Conservation (phyloP, 176 grass and related monocot genomes). For the Lolium perenne region DNA sequence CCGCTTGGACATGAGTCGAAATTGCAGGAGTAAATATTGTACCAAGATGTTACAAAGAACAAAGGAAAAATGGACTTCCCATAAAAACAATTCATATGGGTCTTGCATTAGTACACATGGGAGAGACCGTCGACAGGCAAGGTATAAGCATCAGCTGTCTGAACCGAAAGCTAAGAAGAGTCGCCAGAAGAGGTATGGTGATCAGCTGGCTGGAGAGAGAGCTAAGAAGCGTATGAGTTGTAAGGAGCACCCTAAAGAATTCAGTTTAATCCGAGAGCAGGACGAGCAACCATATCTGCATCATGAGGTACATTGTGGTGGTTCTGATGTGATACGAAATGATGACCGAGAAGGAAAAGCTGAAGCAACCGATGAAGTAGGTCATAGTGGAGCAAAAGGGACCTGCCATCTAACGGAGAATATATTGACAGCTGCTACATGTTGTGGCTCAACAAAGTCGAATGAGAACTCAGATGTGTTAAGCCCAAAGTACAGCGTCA, state of each 20-base stretch:
- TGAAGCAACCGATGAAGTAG: conserved; percentile 11
- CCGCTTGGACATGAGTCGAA: not conserved
- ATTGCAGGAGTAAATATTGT: conserved; percentile 25
- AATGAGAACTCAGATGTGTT: conserved; percentile 32
- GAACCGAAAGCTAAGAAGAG: conserved; percentile 7
- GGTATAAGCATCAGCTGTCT: conserved; percentile 25
- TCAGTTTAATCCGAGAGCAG: not conserved
- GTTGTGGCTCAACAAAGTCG: conserved; percentile 27
- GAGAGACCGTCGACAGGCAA: conserved; percentile 1
- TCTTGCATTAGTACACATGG: not conserved
- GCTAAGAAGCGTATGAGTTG: conserved; percentile 18
- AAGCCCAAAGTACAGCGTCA: conserved; percentile 30
- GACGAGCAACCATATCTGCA: conserved; percentile 14
- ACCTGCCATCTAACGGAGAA: conserved; percentile 7
- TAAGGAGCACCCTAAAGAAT: conserved; percentile 33
- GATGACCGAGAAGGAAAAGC: not conserved
- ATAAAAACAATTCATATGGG: conserved; percentile 14
- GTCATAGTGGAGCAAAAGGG: conserved; percentile 38
- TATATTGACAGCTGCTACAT: conserved; percentile 26
- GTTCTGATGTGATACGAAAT: conserved; percentile 27
- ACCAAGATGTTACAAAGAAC: conserved; percentile 31
- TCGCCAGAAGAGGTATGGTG: conserved; percentile 28
- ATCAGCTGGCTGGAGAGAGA: conserved; percentile 31
- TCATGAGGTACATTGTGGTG: not conserved
- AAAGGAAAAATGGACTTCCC: not conserved